These are phyloP conservation scores for Scheffersomyces coipomensis DNA, from an alignment of 805 yeast species.

Conservation along the genomic window DNA sequence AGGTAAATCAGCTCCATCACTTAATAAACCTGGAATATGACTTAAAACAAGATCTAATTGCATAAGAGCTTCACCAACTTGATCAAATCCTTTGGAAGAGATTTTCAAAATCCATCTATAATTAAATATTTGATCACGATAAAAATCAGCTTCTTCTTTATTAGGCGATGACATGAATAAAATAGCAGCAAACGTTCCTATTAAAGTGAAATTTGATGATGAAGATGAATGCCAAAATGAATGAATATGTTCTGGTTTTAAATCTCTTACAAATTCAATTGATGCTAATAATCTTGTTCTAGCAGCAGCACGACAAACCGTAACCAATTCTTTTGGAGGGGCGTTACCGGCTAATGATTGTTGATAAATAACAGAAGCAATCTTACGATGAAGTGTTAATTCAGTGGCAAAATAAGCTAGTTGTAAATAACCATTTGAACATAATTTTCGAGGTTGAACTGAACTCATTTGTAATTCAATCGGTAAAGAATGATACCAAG, in stretches of 20 bases:
- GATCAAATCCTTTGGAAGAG: slow-evolving; percentile 73
- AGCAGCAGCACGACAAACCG: slow-evolving; percentile 83
- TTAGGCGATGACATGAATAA: slow-evolving; percentile 65
- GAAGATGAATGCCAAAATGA: slow-evolving; percentile 90
- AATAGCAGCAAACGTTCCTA: slow-evolving; percentile 86
- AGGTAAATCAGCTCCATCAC: slow-evolving; percentile 36
- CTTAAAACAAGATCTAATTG: slow-evolving; percentile 69
- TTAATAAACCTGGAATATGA: slow-evolving; percentile 71
- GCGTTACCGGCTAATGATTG: slow-evolving; percentile 29
- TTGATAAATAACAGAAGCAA: slow-evolving; percentile 52
- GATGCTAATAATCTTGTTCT: slow-evolving; percentile 79
- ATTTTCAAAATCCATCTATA: slow-evolving; percentile 76
- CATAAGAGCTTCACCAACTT: slow-evolving; percentile 70
- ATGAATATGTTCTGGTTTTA: slow-evolving; percentile 80
- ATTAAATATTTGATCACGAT: slow-evolving; percentile 66
- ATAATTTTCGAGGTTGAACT: slow-evolving; percentile 58
- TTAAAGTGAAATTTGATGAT: slow-evolving; percentile 71
- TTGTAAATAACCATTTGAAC: slow-evolving; percentile 76
- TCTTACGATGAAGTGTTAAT: slow-evolving; percentile 78
- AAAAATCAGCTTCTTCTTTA: slow-evolving; percentile 62
- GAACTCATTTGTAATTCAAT: slow-evolving; percentile 60
- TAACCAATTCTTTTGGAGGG: slow-evolving; percentile 34
- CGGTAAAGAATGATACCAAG: slow-evolving; percentile 77
- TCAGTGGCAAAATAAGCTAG: slow-evolving; percentile 89
- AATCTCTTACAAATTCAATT: slow-evolving; percentile 69